Evolutionary conservation across 140 eudicot species (phyloP), one percentile per base, ranked within the genome.

Genomic region (Anethum foeniculum): DNA sequence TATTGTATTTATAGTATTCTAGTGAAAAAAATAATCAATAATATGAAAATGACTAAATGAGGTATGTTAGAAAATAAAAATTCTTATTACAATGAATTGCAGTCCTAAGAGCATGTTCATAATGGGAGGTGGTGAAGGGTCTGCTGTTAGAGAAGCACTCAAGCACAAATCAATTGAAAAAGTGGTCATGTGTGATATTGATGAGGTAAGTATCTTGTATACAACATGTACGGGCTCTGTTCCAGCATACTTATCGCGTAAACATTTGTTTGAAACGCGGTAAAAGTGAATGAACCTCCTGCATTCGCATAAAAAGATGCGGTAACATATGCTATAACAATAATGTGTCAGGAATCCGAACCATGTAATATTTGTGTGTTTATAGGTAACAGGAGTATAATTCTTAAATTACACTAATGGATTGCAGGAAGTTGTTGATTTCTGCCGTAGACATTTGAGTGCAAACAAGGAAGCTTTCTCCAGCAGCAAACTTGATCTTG

Each of bases 101-200:
- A 93, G 97, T 84, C 98, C 98, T 23, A 91, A 86, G 88, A 91
- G 83, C 15, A 80, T 93, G 86, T 93, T 90, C 81, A 83, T 92
- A 75, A 94, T 93, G 98, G 98, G 98, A 28, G 98, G 98, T 38
- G 98, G 98, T 67, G 98, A 93, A 82, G 98, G 98, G n/a, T 93
- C 96, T 18, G 91, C 98, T 21, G 98, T 96, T 51, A 91, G 97
- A 84, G 97, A 91, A 75, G 90, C 88, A 74, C 92, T 90, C 39
- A 83, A 88, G 80, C 96, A 91, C 92, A 87, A 78, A 48, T 88
- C 92, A 12, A 82, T 90, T 16, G 89, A 88, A 49, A 92, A 88
- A 82, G 93, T 90, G 39, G 91, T 90, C 85, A 91, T 93, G 97
- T 93, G 98, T 81, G 98, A 93, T 81, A 93, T 93, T 83, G 98